Evolutionary conservation across 1,284 basidiomycete species (phyloP), one percentile per base, ranked within the genome.

Genomic region (Limonomyces culmigenus): DNA sequence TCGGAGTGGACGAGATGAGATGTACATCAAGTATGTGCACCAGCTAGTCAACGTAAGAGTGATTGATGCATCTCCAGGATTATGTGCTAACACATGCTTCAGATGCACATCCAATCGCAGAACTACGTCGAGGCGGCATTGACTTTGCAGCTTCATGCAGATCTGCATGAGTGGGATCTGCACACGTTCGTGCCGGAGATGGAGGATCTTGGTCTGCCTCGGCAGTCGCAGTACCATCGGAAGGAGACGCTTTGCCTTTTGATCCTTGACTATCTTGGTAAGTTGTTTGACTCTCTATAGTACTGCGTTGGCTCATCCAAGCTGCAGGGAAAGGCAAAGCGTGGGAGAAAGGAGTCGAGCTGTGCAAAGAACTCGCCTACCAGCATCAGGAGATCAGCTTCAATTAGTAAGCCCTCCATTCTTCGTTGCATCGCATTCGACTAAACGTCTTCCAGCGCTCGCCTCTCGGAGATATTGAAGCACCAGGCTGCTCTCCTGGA

Each of bases 281-380:
- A 44, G 57, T 39, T 17, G 8, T 32, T 18, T n/a, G 27, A 27
- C 1, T 27, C n/a, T 27, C 8, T 27, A 27, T 23, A 23, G 18
- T 34, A 13, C 16, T 34, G 16, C 16, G 16, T 34, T 15, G 6
- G 10, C 32, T 20, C 4, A 31, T 36, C 16, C n/a, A n/a, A n/a
- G n/a, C n/a, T n/a, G n/a, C n/a, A 87, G 86, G 85, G 37, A 87
- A 89, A 55, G 93, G 92, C 2, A 89, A 93, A 50, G 91, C 93
- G 3, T 97, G 89, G 74, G 93, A 98, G 56, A 81, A 74, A 38
- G 91, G 89, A 2, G 74, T 95, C 36, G 84, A 88, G 41, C 83
- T 97, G 38, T 95, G 88, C 59, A 85, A 86, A 56, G 91, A 93
- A 46, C 60, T 95, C 10, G 77, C 77, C 10, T 67, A 64, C 41